These are phyloP conservation scores for Linnemannia exigua DNA, from an alignment of 192 early-diverging fungal genomes.

Conservation along the genomic window DNA sequence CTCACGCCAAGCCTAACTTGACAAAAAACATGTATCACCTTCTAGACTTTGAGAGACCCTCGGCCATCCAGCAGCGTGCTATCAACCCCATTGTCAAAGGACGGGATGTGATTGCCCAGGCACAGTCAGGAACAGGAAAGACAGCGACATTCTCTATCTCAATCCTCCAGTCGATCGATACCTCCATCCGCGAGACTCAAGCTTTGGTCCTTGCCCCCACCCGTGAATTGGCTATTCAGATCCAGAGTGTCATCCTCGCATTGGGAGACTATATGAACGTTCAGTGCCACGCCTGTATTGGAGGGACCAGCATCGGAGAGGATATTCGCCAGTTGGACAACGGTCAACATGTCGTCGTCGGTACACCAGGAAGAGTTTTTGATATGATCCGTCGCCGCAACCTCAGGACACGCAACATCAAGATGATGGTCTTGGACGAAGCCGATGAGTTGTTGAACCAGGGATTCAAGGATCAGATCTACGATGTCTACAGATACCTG, in stretches of 20 bases:
- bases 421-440: slow-evolving; percentile 98
- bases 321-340: slow-evolving; percentile 94
- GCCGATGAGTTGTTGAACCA: slow-evolving; percentile 95
- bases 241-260: slow-evolving; percentile 91
- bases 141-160: slow-evolving; percentile 98
- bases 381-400: slow-evolving; percentile 95
- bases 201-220: slow-evolving; percentile 95
- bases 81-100: slow-evolving; percentile 91
- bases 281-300: slow-evolving; percentile 95
- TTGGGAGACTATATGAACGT: slow-evolving; percentile 98
- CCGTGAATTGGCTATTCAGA: slow-evolving; percentile 96
- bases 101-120: slow-evolving; percentile 97
- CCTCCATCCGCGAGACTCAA: slow-evolving; percentile 89
- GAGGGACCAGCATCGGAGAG: slow-evolving; percentile 93
- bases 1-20: not conserved
- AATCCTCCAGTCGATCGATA: slow-evolving; percentile 92
- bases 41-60: slow-evolving; percentile 95
- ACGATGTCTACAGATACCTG: slow-evolving; percentile 92
- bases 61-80: slow-evolving; percentile 98
- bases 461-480: slow-evolving; percentile 99
- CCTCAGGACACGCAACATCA: slow-evolving; percentile 86
- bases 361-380: slow-evolving; percentile 96
- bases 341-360: slow-evolving; percentile 94
- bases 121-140: slow-evolving; percentile 99
- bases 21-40: not conserved